These are phyloP conservation scores for Penicillium sp. DNA, from an alignment of 2,329 filamentous ascomycete genomes.

Conservation along the genomic window DNA sequence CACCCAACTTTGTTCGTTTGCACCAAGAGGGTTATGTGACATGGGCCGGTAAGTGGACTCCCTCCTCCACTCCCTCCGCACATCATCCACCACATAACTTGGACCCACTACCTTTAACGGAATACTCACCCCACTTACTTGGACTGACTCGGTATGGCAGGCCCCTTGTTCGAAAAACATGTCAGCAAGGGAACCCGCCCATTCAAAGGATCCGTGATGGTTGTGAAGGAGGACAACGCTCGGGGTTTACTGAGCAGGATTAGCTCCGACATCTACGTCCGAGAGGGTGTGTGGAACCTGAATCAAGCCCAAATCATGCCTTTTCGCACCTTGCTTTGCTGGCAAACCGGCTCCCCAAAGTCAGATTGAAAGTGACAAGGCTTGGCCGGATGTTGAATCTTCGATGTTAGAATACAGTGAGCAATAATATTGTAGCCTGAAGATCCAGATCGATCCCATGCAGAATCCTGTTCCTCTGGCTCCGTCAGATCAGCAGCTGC, in stretches of 20 bases:
- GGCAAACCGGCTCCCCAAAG: neutral
- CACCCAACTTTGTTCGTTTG: neutral
- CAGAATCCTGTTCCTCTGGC: neutral
- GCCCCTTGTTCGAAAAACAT: neutral
- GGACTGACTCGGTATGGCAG: neutral
- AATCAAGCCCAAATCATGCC: neutral
- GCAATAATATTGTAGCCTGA: neutral
- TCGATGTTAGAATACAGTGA: neutral
- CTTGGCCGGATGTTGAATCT: neutral
- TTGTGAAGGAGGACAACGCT: neutral
- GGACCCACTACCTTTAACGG: neutral
- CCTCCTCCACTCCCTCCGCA: neutral
- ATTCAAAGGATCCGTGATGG: neutral
- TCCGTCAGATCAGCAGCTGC: neutral
- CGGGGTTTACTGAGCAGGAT: neutral
- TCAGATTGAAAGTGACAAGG: neutral
- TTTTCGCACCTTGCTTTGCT: neutral
- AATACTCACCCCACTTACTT: neutral
- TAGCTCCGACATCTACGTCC: neutral
- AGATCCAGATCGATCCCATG: neutral
- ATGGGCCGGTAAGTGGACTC: neutral
- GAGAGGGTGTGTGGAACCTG: neutral
- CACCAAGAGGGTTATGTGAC: neutral
- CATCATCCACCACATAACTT: neutral
- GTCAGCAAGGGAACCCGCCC: neutral